A percentile compares a stretch with the other conserved stretches of the same genome.
Evolutionary conservation across 1,139 yeast genomes (phyloP).

Genomic region (Geotrichum siamense): DNA sequence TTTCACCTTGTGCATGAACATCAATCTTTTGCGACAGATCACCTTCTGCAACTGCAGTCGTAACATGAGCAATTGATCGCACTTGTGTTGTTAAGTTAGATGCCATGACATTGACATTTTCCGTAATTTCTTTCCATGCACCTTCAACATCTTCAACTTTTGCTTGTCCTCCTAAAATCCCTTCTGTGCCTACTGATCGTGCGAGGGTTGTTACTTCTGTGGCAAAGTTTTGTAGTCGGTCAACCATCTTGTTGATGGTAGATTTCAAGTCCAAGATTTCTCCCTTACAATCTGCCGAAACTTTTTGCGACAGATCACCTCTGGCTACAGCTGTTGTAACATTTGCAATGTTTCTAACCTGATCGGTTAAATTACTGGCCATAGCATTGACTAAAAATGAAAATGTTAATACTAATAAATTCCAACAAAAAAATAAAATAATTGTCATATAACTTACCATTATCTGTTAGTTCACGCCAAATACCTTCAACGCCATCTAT

Average conservation of each 20-base stretch:
- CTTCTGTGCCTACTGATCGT: slow-evolving; percentile 83
- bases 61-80: slow-evolving; percentile 81
- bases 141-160: slow-evolving; percentile 90
- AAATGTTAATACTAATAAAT: slow-evolving; percentile 6
- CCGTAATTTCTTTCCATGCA: slow-evolving; percentile 88
- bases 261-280: slow-evolving; percentile 74
- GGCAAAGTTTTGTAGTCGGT: slow-evolving; percentile 81
- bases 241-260: slow-evolving; percentile 81
- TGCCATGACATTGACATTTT: slow-evolving; percentile 86
- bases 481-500: slow-evolving; percentile 81
- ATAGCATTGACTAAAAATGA: slow-evolving; percentile 53
- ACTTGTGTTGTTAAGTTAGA: slow-evolving; percentile 83
- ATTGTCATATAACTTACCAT: slow-evolving; percentile 36
- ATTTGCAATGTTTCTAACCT: slow-evolving; percentile 82
- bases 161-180: slow-evolving; percentile 86
- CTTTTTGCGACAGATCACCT: slow-evolving; percentile 79
- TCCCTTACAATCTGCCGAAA: slow-evolving; percentile 84
- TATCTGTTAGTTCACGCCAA: slow-evolving; percentile 84
- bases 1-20: slow-evolving; percentile 85
- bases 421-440: background rate
- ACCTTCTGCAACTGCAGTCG: slow-evolving; percentile 90
- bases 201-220: slow-evolving; percentile 81
- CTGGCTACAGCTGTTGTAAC: slow-evolving; percentile 92
- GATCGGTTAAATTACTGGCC: slow-evolving; percentile 82
- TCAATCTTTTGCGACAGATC: slow-evolving; percentile 81